Evolutionary conservation across 176 grass and related monocot genomes (phyloP).

Genomic region (Dactylis glomerata): DNA sequence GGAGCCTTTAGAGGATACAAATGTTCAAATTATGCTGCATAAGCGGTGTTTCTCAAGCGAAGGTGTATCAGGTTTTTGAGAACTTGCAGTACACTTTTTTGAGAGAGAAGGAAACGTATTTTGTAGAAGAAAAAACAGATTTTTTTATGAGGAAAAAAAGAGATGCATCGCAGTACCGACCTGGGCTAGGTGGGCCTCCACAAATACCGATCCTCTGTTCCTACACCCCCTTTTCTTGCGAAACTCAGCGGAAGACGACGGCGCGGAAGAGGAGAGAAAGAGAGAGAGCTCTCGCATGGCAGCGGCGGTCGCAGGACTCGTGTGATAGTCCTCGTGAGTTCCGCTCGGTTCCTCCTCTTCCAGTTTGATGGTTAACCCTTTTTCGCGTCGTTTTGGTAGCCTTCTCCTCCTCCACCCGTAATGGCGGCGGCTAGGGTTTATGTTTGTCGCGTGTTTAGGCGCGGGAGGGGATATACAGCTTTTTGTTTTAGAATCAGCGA

Average conservation of each 20-base stretch:
- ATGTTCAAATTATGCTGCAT: too few species aligned
- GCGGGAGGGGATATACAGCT: neutral
- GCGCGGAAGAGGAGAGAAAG: neutral
- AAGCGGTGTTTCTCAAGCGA: too few species aligned
- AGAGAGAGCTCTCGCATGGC: neutral
- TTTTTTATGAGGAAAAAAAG: neutral
- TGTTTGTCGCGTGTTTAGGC: neutral
- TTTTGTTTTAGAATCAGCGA: neutral
- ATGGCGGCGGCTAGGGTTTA: neutral
- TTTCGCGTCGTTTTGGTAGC: neutral
- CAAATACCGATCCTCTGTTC: neutral
- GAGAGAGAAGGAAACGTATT: neutral
- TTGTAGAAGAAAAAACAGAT: neutral
- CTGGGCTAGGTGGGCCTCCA: neutral
- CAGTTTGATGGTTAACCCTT: neutral
- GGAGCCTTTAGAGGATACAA: too few species aligned
- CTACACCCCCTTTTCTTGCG: neutral
- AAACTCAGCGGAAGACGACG: neutral
- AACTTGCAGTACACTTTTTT: too few species aligned
- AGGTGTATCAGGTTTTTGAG: too few species aligned
- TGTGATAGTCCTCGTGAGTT: neutral
- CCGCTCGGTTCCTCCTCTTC: neutral
- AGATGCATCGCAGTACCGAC: neutral
- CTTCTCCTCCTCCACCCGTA: neutral
- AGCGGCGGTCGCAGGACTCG: neutral